A percentile compares a stretch with the other conserved stretches of the same genome.
phyloP scores from a whole-genome alignment of 1,284 basidiomycete species.

The Malassezia equina region DNA sequence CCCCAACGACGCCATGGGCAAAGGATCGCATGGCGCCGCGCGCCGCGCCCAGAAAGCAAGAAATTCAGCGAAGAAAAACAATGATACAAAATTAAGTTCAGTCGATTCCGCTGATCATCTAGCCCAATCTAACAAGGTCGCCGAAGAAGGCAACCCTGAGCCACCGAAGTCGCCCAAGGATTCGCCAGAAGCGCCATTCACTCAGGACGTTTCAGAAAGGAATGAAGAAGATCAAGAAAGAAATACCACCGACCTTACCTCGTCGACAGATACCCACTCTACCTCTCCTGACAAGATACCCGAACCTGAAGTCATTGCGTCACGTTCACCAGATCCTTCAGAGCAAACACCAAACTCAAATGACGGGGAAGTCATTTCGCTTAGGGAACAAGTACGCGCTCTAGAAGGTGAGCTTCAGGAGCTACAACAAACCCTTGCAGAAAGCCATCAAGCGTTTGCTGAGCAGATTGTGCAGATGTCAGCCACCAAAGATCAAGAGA shows the following conservation, averaged over 20 bases:
- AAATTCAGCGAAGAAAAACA: background rate
- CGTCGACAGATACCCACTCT: background rate
- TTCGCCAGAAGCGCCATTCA: background rate
- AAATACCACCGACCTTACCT: background rate
- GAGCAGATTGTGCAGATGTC: slow-evolving; percentile 11
- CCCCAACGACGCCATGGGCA: background rate
- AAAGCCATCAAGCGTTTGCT: slow-evolving; percentile 15
- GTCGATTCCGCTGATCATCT: background rate
- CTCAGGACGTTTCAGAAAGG: background rate
- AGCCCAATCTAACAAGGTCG: background rate
- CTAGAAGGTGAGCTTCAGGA: slow-evolving; percentile 4
- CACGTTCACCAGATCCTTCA: background rate
- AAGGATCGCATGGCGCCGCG: background rate
- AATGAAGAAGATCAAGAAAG: background rate
- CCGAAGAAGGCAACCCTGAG: background rate
- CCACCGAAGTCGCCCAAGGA: background rate
- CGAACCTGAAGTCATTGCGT: background rate
- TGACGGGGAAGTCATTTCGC: background rate
- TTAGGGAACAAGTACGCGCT: background rate
- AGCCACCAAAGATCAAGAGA: background rate
- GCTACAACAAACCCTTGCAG: slow-evolving; percentile 7
- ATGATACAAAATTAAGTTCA: background rate
- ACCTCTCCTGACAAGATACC: background rate
- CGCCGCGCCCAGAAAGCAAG: background rate
- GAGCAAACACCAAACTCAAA: background rate